phyloP scores from a whole-genome alignment of 2,329 filamentous ascomycete genomes.

The Colletotrichum sp. region DNA sequence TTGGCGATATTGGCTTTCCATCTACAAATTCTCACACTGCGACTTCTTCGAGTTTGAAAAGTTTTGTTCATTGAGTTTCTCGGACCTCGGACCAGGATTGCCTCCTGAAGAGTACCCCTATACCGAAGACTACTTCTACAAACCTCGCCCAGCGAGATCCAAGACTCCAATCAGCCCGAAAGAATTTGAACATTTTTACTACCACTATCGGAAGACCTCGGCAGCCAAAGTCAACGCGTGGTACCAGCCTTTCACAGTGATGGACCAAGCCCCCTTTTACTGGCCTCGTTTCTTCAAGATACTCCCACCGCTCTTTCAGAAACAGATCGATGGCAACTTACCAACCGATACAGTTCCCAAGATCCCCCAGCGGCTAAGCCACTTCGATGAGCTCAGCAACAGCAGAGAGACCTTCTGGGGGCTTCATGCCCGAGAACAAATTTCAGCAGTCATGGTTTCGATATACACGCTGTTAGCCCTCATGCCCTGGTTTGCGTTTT shows the following conservation, averaged over 20 bases:
- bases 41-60: not conserved
- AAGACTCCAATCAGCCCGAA: not conserved
- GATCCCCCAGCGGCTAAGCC: not conserved
- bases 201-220: not conserved
- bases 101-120: not conserved
- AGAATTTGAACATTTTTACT: not conserved
- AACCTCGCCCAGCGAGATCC: not conserved
- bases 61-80: rapidly evolving
- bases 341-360: not conserved
- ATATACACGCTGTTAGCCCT: too few species aligned
- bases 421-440: too few species aligned
- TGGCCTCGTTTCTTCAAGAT: not conserved
- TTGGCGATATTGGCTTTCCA: not conserved
- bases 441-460: too few species aligned
- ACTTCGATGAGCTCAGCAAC: not conserved
- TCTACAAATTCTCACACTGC: not conserved
- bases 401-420: not conserved
- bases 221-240: not conserved
- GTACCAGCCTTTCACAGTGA: not conserved
- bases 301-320: rapidly evolving
- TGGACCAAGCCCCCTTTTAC: not conserved
- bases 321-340: not conserved
- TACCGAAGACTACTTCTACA: not conserved
- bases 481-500: too few species aligned
- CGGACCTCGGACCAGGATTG: rapidly evolving